Base-by-base conservation (phyloP, 2,329 filamentous ascomycete species). In the Gnomoniopsis smithogilvyi region DNA sequence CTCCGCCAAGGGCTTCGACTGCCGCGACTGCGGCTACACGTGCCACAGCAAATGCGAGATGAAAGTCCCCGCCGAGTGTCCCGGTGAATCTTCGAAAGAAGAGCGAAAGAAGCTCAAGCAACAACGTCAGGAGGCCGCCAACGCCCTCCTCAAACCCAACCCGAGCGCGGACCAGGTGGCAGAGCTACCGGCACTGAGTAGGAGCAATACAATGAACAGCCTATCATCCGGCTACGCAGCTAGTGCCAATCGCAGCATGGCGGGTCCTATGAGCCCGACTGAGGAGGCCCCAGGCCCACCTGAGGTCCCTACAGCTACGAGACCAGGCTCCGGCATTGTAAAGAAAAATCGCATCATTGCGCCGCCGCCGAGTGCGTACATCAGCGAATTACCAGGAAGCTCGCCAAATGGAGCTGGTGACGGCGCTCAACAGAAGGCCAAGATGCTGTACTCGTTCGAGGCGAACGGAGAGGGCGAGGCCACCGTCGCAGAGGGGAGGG, bases 11-110 rank as follows among this genome's bases (percentile, higher is more conserved):
- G 95, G 95, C 0, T 96, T 96, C 70, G 93, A 96, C 71, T 99
- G 95, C 70, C 86, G 90, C 66, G 94, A 98, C 72, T 99, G 95
- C 69, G 95, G 96, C 36, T 99, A 97, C 75, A 97, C 93, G 2
- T 99, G 95, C 70, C 95, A 99, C 75, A 96, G 88, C 79, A 99
- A 99, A 76, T 99, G 95, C 72, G 92, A 99, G 77, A 95, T 99
- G 89, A 99, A 98, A 75, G 95, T 98, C 0, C 92, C 95, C 0
- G 90, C 95, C 8, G 91, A 96, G 70, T 99, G 95, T 69, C 95
- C 95, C 0, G 95, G 95, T 52, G 95, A 98, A 70, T 86, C 95
- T 70, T 88, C 82, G 63, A 99, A 98, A 74, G 95, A 98, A 63
- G 93, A 96, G 67, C 93, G 88, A 77, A 99, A 97, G 80, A 96